Evolutionary conservation across 805 yeast genomes (phyloP), one percentile per base, ranked within the genome.

Genomic region (Hanseniaspora singularis): DNA sequence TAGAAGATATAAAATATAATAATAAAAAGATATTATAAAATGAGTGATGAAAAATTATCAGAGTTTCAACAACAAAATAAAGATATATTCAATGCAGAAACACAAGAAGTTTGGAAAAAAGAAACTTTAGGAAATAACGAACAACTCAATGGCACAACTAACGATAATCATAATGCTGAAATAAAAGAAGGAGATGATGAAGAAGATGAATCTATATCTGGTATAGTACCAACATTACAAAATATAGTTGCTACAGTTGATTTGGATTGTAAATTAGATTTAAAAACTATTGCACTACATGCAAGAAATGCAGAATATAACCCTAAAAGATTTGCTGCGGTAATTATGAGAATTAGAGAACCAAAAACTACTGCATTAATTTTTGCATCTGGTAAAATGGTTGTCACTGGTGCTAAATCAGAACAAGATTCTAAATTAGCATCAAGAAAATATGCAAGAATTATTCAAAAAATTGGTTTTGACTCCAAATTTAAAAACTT

Each of bases 281-380:
- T 92, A 63, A 92, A 92, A 61, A 92, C 98, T 16, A 94, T 92
- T 61, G 98, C 98, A 1, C 70, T 92, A 51, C 98, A 92, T 65
- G 97, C 97, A 2, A 86, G 98, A 74, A 92, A 92, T 66, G 98
- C 98, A 30, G 98, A 92, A 64, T 92, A 92, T 67, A 92, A 92
- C 59, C 98, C 98, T 43, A 86, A 83, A 63, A 94, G 98, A 70
- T 92, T 92, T 70, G 98, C 98, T 12, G 98, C 98, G 50, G 98
- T 92, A 41, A 92, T 92, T 56, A 92, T 92, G 98, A 84, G 98
- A 73, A 92, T 92, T 56, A 77, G 98, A 66, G 98, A 92, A 64
- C 98, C 98, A 15, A 92, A 92, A 64, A 92, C 98, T 1, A 92
- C 98, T 2, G 97, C 98, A 0, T 72, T 92, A 55, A 92, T 92